Conservation (phyloP, 352 stramenopile genomes). For the Phytophthora litchii region DNA sequence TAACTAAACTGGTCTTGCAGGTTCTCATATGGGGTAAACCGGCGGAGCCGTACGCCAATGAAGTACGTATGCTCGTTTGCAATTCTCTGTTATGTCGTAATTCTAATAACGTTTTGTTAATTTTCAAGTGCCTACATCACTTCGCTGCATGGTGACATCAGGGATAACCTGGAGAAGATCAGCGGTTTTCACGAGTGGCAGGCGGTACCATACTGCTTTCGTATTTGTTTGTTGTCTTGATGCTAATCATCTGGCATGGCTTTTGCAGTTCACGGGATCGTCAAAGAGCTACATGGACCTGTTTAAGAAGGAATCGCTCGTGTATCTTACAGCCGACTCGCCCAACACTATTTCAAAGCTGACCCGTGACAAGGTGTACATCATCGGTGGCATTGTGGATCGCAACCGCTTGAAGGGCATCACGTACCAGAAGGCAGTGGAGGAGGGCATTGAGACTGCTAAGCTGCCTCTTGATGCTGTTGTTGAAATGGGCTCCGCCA, state of each 20-base stretch:
- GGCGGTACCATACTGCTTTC: constrained; percentile 36
- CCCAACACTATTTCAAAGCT: constrained; percentile 90
- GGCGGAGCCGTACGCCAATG: constrained; percentile 55
- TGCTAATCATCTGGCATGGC: neutral
- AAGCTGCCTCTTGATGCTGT: constrained; percentile 92
- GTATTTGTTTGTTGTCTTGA: neutral
- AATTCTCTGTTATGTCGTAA: neutral
- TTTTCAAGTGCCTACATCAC: constrained; percentile 62
- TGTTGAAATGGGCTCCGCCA: constrained; percentile 72
- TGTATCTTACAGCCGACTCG: constrained; percentile 96
- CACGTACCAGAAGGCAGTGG: constrained; percentile 91
- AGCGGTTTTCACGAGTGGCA: constrained; percentile 89
- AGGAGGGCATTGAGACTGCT: constrained; percentile 91
- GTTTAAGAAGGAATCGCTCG: constrained; percentile 85
- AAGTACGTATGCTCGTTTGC: constrained; percentile 34
- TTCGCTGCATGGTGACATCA: constrained; percentile 74
- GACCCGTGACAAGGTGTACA: constrained; percentile 92
- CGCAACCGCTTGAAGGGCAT: constrained; percentile 95
- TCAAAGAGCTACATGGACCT: constrained; percentile 71
- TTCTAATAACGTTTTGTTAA: neutral
- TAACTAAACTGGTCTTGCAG: constrained; percentile 28
- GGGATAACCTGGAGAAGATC: constrained; percentile 89
- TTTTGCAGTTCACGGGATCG: constrained; percentile 59
- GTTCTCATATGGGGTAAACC: constrained; percentile 87
- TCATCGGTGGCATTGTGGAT: constrained; percentile 98